phyloP scores from a whole-genome alignment of 352 stramenopile species.

The Globisporangium rhizosaccharum region DNA sequence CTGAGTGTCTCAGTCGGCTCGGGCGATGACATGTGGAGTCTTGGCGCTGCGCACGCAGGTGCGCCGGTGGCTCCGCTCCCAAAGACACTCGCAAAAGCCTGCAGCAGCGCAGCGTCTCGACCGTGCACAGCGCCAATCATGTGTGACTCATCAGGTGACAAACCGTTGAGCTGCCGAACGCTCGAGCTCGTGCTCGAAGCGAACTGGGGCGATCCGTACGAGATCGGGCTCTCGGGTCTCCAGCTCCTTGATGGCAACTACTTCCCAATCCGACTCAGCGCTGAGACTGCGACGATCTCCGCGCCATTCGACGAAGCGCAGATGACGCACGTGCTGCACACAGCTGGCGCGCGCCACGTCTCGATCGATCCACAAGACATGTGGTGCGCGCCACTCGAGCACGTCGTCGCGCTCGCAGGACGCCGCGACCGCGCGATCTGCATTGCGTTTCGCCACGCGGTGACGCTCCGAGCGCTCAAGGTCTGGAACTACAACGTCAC shows the following conservation, averaged over 20 bases:
- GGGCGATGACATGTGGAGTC: slow-evolving; percentile 1
- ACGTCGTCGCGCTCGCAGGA: slow-evolving; percentile 29
- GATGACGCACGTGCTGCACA: slow-evolving; percentile 33
- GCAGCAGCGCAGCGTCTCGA: slow-evolving; percentile 13
- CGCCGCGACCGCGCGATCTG: slow-evolving; percentile 24
- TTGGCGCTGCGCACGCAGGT: neutral
- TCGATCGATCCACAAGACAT: slow-evolving; percentile 47
- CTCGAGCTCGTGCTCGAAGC: slow-evolving; percentile 55
- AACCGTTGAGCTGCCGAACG: slow-evolving; percentile 36
- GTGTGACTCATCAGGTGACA: slow-evolving; percentile 32
- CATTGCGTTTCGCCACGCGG: slow-evolving; percentile 42
- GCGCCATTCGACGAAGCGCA: slow-evolving; percentile 27
- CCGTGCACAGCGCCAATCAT: slow-evolving; percentile 62
- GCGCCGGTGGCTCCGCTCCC: slow-evolving; percentile 33
- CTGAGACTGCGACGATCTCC: slow-evolving; percentile 23
- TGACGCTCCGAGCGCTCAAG: slow-evolving; percentile 48
- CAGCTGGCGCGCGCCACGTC: slow-evolving; percentile 39
- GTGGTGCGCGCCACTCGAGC: slow-evolving; percentile 50
- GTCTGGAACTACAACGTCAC: slow-evolving; percentile 81
- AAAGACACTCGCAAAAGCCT: slow-evolving; percentile 22
- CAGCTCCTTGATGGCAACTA: slow-evolving; percentile 62
- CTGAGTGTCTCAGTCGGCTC: slow-evolving; percentile 15
- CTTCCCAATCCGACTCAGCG: slow-evolving; percentile 24
- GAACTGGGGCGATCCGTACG: slow-evolving; percentile 71
- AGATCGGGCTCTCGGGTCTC: slow-evolving; percentile 52